A percentile compares a stretch with the other conserved stretches of the same genome.
phyloP scores from a whole-genome alignment of 768 basidiomycete species.

The Scleroderma bovista region DNA sequence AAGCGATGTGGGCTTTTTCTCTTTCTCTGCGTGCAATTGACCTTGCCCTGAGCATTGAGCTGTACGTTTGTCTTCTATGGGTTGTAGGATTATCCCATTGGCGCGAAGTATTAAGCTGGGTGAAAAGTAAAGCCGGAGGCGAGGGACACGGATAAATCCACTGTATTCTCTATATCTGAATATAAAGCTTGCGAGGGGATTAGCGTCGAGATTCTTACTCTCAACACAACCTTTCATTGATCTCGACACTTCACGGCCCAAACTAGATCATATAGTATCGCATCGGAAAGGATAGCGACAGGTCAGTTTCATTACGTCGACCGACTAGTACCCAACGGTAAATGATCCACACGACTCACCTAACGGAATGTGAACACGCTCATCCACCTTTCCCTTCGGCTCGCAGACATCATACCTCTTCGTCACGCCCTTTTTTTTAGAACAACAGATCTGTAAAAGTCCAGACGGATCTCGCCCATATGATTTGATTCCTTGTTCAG shows the following conservation, averaged over 20 bases:
- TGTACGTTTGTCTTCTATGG: conserved; percentile 1
- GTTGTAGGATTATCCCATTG: conserved; percentile 20
- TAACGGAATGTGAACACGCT: conserved; percentile 23
- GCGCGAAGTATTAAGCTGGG: conserved; percentile 13
- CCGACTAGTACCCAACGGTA: too few relatives aligned
- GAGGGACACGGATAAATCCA: too few relatives aligned
- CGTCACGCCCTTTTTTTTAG: too few relatives aligned
- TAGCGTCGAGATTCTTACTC: conserved; percentile 8
- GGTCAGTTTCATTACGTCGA: too few relatives aligned
- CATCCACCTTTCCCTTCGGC: conserved; percentile 20
- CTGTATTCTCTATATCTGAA: conserved; percentile 27
- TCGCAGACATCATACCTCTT: rapidly evolving
- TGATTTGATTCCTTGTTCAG: conserved; percentile 8
- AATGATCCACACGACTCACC: conserved; percentile 10
- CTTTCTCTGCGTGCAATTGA: too few relatives aligned
- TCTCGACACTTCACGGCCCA: conserved; percentile 14
- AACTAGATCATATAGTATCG: too few relatives aligned
- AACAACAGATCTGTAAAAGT: conserved; percentile 11
- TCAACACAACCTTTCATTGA: not conserved
- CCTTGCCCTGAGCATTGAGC: conserved; percentile 1
- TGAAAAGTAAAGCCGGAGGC: not conserved
- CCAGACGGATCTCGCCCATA: conserved; percentile 8
- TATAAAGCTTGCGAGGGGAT: conserved; percentile 20
- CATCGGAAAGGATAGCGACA: too few relatives aligned
- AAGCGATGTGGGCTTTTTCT: too few relatives aligned